Conservation (phyloP, 1,284 basidiomycete genomes). For the Ustilago lituana region DNA sequence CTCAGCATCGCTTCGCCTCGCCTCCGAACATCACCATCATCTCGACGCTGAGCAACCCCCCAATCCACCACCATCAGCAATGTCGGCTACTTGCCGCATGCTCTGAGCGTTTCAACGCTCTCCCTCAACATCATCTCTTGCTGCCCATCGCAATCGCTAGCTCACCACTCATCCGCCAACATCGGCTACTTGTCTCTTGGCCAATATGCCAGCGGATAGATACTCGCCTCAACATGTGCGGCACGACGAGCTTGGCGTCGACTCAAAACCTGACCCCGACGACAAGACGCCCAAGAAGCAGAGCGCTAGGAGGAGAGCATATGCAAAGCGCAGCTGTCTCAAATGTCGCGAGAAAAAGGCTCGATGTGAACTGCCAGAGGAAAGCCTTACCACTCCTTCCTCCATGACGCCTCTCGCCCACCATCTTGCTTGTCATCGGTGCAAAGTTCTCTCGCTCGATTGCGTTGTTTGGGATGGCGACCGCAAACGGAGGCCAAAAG, state of each 20-base stretch:
- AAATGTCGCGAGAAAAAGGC: constrained; percentile 55
- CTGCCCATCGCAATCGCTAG: no score
- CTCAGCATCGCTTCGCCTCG: not conserved
- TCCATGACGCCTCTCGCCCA: constrained; percentile 32
- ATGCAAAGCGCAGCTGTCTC: constrained; percentile 56
- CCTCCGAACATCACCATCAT: not conserved
- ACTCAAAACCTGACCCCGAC: constrained; percentile 1
- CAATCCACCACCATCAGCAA: no score
- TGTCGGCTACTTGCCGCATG: constrained; percentile 1
- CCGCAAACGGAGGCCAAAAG: constrained; percentile 45
- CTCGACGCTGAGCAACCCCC: no score
- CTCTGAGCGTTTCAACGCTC: constrained; percentile 4
- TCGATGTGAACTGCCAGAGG: constrained; percentile 48
- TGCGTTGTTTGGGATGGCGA: constrained; percentile 58
- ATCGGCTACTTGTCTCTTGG: not conserved
- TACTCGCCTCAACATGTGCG: constrained; percentile 3
- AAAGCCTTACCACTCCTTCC: constrained; percentile 41
- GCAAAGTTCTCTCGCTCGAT: constrained; percentile 44
- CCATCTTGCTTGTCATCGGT: constrained; percentile 45
- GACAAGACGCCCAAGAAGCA: constrained; percentile 17
- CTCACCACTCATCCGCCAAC: no score
- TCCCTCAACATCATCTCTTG: no score
- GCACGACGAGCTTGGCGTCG: constrained; percentile 14
- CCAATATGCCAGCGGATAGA: constrained; percentile 25
- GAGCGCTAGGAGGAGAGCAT: constrained; percentile 38